Base-by-base conservation (phyloP, 1,284 basidiomycete genomes). In the Ustilago lituana region DNA sequence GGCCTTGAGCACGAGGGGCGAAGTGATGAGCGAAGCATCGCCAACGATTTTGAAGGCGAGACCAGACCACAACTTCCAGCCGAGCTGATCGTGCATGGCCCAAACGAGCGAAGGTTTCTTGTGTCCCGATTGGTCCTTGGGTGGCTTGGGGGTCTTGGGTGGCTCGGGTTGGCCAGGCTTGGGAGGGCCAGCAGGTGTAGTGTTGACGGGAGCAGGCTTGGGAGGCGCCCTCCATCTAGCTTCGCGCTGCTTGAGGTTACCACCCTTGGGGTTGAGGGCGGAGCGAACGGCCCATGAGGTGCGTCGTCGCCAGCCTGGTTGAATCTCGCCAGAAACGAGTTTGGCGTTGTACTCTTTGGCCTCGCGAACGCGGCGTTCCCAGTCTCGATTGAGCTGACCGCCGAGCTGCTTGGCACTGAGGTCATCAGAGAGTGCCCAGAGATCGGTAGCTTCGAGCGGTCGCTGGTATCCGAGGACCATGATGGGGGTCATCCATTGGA, bases 31-130 rank as follows among this genome's bases (percentile, higher is more conserved):
- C 15, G 71, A 58, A 15, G 69, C 55, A 51, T 82, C 80, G 8
- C 71, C 78, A 15, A 81, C 10, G 17, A 79, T 48, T 64, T 81
- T 94, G 81, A 93, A 83, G 9, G 90, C 9, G 5, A 91, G 91
- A 51, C 86, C 89, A 3, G 86, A 85, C 92, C 93, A 94, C 80
- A 94, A 92, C 85, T 88, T 89, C 85, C 87, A 88, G 27, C 88
- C 88, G 67, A 95, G 87, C 53, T 89, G 89, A 77, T 94, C 92
- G 73, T 90, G 91, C 78, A 95, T 86, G 0, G 93, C 89, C 83
- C 85, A 84, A 0, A 87, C 84, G 19, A 96, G 86, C 73, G 90
- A 91, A 0, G 93, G 86, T 51, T 65, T 66, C 53, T 73, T 65
- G 60, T 72, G 61, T 20, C 76, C 74, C 4, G 73, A 71, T 3